Evolutionary conservation across 78 protist genomes (phyloP), one percentile per base, ranked within the genome.

Genomic region (Dictyostelium firmibasis): DNA sequence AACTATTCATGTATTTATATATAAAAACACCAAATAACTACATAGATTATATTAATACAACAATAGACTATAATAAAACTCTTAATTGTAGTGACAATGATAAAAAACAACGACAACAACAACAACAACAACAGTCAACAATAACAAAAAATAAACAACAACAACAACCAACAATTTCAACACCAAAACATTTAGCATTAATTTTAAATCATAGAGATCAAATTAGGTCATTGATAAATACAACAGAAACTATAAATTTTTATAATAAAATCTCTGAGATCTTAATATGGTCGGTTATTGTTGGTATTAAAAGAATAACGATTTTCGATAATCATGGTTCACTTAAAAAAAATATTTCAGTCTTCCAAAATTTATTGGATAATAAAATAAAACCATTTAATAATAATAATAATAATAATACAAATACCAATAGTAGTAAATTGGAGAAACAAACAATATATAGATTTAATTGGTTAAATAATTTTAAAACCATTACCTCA

Each of bases 141-240:
- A 76, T 41, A n/a, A 20, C 14, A 38, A 64, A 60, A 4, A 64
- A 64, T 64, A 67, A 67, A 64, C 74, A n/a, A n/a, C 10, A 62
- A 23, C 60, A 20, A 31, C 13, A 18, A 8, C 83, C 18, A n/a
- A 33, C 0, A n/a, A 27, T 10, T 20, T 20, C n/a, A 13, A 62
- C 83, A 47, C 94, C 94, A 20, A 29, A 31, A 25, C 94, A 89
- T 47, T 41, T 89, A n/a, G 94, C 87, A 25, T 18, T 89, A 53
- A 89, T 89, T 27, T 27, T 89, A 33, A 72, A 78, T 43, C 74
- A 74, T 43, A 62, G 77, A 27, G 83, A 82, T 57, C 92, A 85
- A 41, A 31, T 23, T 67, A 31, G 5, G 47, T 44, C 86, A 4
- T 27, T 27, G 2, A 11, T 8, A 25, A 67, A 38, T 14, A 36